Evolutionary conservation across 2,329 filamentous ascomycete genomes (phyloP), one percentile per base, ranked within the genome.

Genomic region (Paradendryphiella salina): DNA sequence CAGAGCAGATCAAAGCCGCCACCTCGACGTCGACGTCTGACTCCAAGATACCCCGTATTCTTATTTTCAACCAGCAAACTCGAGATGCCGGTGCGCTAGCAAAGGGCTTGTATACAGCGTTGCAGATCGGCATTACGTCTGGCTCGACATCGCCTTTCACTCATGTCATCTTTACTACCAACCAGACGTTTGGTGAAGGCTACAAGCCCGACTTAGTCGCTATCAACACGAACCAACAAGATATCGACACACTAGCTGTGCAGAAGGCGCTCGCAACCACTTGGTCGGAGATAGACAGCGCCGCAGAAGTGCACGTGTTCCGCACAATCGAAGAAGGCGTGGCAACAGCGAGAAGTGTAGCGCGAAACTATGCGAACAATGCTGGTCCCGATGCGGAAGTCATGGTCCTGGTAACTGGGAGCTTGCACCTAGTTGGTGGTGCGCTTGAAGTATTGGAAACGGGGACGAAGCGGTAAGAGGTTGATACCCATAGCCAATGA

Each of bases 61-160:
- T 97, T 37, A 81, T 97, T 39, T 97, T 97, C 79, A 96, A 96
- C 73, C 93, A 96, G 73, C 90, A 96, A 67, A 90, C 90, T 8
- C 84, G 91, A 26, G 86, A 96, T 65, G 88, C 89, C 4, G 75
- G 77, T 3, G 77, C 81, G 13, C 79, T 95, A 1, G 81, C 93
- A 2, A 75, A 74, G 26, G 80, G 80, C 0, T 76, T 96, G 1
- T 78, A 90, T 48, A 69, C 77, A 8, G 83, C 82, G 2, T 75
- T 89, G 44, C 68, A 71, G 46, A 57, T 37, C 10, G 63, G 65
- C 28, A 54, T 70, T 5, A 61, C 59, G 4, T 59, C 64, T 8
- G 65, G 61, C 6, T 52, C 57, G 4, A 56, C 50, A 1, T 63
- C 73, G 33, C 73, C 80, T 0, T 96, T 96, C 69, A 82, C 82